Percentiles rank a stretch among this genome's conserved stretches.
Evolutionary conservation across 179 eudicot genomes (phyloP).

Genomic region (Gypsophila paniculata): DNA sequence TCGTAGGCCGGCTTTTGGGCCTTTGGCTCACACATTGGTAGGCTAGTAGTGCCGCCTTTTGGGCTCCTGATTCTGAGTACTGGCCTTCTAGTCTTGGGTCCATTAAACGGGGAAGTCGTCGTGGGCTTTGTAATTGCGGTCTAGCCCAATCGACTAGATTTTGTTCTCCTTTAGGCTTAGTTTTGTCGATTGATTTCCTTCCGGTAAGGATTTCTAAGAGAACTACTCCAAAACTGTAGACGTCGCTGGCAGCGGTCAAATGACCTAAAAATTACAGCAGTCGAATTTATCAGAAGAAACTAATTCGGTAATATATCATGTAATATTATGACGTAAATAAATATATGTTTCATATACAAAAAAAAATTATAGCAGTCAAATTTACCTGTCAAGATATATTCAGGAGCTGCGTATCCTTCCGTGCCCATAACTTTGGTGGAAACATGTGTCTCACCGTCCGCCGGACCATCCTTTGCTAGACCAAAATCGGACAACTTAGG

Average conservation of each 20-base stretch:
- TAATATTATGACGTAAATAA: no score
- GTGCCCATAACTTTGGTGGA: conserved; percentile 41
- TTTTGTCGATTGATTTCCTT: conserved; percentile 42
- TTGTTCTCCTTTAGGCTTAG: conserved; percentile 34
- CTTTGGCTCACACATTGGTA: conserved; percentile 46
- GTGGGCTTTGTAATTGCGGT: conserved; percentile 39
- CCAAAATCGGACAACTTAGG: conserved; percentile 50
- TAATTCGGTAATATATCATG: no score
- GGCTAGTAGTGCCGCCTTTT: conserved; percentile 40
- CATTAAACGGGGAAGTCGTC: conserved; percentile 36
- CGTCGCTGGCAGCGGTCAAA: conserved; percentile 46
- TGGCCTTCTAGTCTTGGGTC: conserved; percentile 48
- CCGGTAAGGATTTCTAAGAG: conserved; percentile 48
- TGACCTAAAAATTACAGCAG: conserved; percentile 32
- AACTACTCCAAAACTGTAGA: conserved; percentile 53
- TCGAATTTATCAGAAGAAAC: no score
- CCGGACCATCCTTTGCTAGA: conserved; percentile 46
- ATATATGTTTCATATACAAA: no score
- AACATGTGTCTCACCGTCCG: conserved; percentile 41
- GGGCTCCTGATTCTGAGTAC: conserved; percentile 36
- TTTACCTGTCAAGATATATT: conserved; percentile 50
- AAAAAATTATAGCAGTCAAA: not conserved
- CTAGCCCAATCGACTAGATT: conserved; percentile 53
- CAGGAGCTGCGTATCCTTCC: conserved; percentile 52
- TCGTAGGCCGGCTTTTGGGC: conserved; percentile 41